phyloP scores from a whole-genome alignment of 345 rosid genomes.

The Excoecaria agallocha region DNA sequence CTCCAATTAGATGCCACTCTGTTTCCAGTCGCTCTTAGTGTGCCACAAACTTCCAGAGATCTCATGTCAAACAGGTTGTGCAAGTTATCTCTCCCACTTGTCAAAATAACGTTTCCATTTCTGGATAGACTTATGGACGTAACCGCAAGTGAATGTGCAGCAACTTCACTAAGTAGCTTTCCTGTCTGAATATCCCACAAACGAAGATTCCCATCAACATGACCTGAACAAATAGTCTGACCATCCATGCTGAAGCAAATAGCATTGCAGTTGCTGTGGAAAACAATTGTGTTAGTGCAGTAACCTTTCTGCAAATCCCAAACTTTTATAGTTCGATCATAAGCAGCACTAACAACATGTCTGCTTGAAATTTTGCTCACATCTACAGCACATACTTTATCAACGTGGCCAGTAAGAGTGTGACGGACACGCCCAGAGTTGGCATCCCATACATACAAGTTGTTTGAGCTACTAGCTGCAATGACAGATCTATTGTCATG shows the following conservation, averaged over 20 bases:
- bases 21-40: conserved; percentile 73
- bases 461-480: conserved; percentile 96
- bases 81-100: conserved; percentile 91
- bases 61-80: conserved; percentile 85
- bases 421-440: conserved; percentile 72
- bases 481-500: conserved; percentile 78
- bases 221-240: conserved; percentile 89
- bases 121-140: conserved; percentile 71
- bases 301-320: conserved; percentile 98
- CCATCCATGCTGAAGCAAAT: conserved; percentile 81
- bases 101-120: conserved; percentile 64
- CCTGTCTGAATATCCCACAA: conserved; percentile 92
- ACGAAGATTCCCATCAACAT: conserved; percentile 91
- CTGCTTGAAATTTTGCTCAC: conserved; percentile 86
- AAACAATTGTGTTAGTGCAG: conserved; percentile 86
- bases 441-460: conserved; percentile 89
- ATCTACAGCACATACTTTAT: conserved; percentile 94
- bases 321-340: conserved; percentile 91
- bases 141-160: conserved; percentile 77
- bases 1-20: conserved; percentile 94
- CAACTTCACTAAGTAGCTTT: conserved; percentile 77
- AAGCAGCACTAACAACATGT: conserved; percentile 82
- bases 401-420: conserved; percentile 82
- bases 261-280: conserved; percentile 87
- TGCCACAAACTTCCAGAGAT: conserved; percentile 78